Percentiles rank a stretch among this genome's conserved stretches.
phyloP scores from a whole-genome alignment of 805 yeast genomes.

The Zygoascus flipseniorum region DNA sequence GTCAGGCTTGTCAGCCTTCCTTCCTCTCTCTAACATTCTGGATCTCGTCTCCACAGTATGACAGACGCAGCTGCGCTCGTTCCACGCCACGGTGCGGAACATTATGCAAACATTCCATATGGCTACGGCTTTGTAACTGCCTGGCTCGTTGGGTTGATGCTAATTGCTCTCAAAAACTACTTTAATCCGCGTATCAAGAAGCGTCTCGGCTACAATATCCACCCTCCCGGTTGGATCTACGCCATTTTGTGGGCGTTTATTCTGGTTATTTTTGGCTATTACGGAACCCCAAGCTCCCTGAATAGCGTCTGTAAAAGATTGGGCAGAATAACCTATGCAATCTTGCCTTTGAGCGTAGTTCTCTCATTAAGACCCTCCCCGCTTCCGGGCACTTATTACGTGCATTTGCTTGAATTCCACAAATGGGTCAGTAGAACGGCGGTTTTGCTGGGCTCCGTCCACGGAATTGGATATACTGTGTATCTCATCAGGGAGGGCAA shows the following conservation, averaged over 20 bases:
- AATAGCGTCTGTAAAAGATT: slow-evolving; percentile 69
- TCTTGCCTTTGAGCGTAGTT: slow-evolving; percentile 67
- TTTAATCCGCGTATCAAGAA: background rate
- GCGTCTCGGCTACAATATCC: slow-evolving; percentile 1
- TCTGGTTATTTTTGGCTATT: slow-evolving; percentile 40
- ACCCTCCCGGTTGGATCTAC: slow-evolving; percentile 1
- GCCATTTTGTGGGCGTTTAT: slow-evolving; percentile 5
- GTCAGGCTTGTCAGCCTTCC: background rate
- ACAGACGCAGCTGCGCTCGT: background rate
- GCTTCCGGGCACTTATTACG: slow-evolving; percentile 65
- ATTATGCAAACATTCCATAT: slow-evolving; percentile 14
- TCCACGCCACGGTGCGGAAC: slow-evolving; percentile 8
- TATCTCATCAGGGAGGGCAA: slow-evolving; percentile 39
- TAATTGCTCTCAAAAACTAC: background rate
- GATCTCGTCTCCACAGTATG: background rate
- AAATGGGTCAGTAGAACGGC: slow-evolving; percentile 83
- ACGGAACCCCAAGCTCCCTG: slow-evolving; percentile 29
- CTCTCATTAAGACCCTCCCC: slow-evolving; percentile 80
- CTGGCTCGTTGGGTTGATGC: slow-evolving; percentile 6
- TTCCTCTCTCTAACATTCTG: background rate
- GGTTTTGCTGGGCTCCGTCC: slow-evolving; percentile 56
- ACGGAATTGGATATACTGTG: slow-evolving; percentile 48
- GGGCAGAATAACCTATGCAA: slow-evolving; percentile 70
- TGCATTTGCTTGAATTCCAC: slow-evolving; percentile 69
- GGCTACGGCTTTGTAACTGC: slow-evolving; percentile 14